phyloP scores from a whole-genome alignment of 495 filamentous ascomycete species.

The Daldinia childiae region DNA sequence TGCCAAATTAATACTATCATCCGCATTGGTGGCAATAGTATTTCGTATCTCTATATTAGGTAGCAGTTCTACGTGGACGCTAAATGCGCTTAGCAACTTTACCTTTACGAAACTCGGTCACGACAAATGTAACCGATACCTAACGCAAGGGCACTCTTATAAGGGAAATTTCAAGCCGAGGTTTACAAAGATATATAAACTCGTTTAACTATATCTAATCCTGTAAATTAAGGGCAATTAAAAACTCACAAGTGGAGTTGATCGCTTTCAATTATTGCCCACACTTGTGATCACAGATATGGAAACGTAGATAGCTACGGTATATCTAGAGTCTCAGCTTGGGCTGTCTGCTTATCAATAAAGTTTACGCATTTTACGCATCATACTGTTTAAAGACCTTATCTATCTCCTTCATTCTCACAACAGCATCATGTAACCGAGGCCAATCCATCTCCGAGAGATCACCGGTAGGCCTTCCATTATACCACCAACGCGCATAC shows the following conservation, averaged over 20 bases:
- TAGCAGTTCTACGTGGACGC: too few species aligned
- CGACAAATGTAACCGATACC: background rate
- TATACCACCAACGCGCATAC: conserved; percentile 49
- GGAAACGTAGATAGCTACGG: too few species aligned
- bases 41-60: background rate
- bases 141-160: background rate
- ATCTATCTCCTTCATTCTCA: conserved; percentile 49
- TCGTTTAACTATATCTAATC: background rate
- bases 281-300: too few species aligned
- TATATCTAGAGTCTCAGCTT: too few species aligned
- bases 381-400: conserved; percentile 55
- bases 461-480: conserved; percentile 13
- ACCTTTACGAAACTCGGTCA: background rate
- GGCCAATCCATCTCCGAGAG: conserved; percentile 40
- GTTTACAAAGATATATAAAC: background rate
- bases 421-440: conserved; percentile 35
- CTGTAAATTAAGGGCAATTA: background rate
- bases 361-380: conserved; percentile 3
- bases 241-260: background rate
- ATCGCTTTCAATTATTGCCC: background rate
- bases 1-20: background rate
- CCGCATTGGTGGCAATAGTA: background rate
- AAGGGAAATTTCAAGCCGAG: background rate
- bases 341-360: background rate
- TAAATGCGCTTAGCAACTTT: background rate